A percentile compares a stretch with the other conserved stretches of the same genome.
Evolutionary conservation across 139 green algal genomes (phyloP).

Genomic region (Picochlorum sp.): DNA sequence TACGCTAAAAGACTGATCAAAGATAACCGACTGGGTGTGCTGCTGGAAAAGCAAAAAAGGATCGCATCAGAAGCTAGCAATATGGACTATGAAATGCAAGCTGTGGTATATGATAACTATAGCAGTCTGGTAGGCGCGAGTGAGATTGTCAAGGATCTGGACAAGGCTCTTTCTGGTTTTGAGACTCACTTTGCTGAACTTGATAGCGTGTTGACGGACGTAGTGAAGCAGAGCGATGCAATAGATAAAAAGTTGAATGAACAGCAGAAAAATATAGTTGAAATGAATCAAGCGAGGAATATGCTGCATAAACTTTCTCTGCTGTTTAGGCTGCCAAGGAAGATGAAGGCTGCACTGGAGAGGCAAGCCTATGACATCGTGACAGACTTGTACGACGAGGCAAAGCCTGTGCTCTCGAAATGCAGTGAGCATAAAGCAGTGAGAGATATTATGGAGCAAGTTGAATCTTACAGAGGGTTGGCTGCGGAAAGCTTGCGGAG

Average conservation of each 20-base stretch:
- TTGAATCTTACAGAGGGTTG: slow-evolving; percentile 37
- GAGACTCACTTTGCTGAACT: slow-evolving; percentile 22
- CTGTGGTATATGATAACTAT: slow-evolving; percentile 98
- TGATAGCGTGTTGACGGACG: slow-evolving; percentile 8
- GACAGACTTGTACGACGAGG: slow-evolving; percentile 61
- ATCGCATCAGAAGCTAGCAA: slow-evolving; percentile 79
- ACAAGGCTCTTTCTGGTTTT: slow-evolving; percentile 52
- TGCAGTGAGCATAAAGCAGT: slow-evolving; percentile 51
- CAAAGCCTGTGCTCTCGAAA: slow-evolving; percentile 54
- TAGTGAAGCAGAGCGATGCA: slow-evolving; percentile 46
- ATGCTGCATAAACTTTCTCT: slow-evolving; percentile 75
- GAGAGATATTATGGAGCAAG: slow-evolving; percentile 40
- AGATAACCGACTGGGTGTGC: slow-evolving; percentile 14
- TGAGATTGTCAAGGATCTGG: slow-evolving; percentile 79
- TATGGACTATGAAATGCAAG: slow-evolving; percentile 92
- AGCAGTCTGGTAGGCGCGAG: slow-evolving; percentile 97
- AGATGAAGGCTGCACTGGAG: slow-evolving; percentile 50
- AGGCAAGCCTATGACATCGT: slow-evolving; percentile 56
- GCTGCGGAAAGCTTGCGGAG: slow-evolving; percentile 33
- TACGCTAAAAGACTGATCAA: slow-evolving; percentile 11
- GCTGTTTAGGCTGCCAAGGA: slow-evolving; percentile 63
- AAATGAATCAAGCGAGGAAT: slow-evolving; percentile 64
- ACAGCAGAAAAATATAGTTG: slow-evolving; percentile 68
- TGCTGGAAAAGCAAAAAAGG: slow-evolving; percentile 49
- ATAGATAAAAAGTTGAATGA: slow-evolving; percentile 74